Conservation (phyloP, 768 basidiomycete species). For the Rubroboletus satanas region DNA sequence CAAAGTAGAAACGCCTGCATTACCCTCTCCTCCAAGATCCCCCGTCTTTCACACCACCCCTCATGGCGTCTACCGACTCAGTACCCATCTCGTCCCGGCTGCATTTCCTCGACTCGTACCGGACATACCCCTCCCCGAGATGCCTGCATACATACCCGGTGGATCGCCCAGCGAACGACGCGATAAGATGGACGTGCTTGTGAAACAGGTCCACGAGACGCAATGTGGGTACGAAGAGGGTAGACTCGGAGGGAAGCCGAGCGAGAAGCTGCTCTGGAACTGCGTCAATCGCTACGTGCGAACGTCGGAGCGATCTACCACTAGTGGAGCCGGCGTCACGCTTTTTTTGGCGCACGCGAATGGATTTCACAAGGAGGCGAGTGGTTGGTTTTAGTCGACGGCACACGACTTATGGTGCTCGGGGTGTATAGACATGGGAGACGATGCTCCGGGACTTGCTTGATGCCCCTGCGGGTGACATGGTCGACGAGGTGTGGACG, state of each 20-base stretch:
- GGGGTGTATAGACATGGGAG: conserved; percentile 68
- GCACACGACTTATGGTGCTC: background rate
- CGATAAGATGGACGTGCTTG: conserved; percentile 6
- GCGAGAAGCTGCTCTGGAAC: conserved; percentile 53
- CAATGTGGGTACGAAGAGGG: conserved; percentile 13
- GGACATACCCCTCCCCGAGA: conserved; percentile 20
- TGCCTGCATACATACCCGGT: conserved; percentile 11
- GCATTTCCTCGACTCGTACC: conserved; percentile 25
- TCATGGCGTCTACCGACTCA: conserved; percentile 21
- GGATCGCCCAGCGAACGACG: conserved; percentile 8
- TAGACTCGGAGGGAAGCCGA: conserved; percentile 13
- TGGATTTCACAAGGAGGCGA: conserved; percentile 83
- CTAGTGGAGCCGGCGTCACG: conserved; percentile 39
- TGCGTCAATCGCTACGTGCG: conserved; percentile 66
- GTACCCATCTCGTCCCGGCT: conserved; percentile 30
- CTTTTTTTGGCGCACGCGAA: conserved; percentile 81
- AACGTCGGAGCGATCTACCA: background rate
- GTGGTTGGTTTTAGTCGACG: conserved; percentile 12
- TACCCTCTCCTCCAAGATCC: conserved; percentile 22
- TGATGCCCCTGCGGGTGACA: conserved; percentile 32
- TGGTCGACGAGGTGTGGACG: conserved; percentile 73
- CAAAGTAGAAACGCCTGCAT: conserved; percentile 2
- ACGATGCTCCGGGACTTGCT: conserved; percentile 56
- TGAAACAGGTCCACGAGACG: conserved; percentile 18
- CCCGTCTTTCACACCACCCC: conserved; percentile 17